Percentiles rank a stretch among this genome's conserved stretches.
These are phyloP conservation scores for Cicer judaicum DNA, from an alignment of 306 rosid species.

Conservation along the genomic window DNA sequence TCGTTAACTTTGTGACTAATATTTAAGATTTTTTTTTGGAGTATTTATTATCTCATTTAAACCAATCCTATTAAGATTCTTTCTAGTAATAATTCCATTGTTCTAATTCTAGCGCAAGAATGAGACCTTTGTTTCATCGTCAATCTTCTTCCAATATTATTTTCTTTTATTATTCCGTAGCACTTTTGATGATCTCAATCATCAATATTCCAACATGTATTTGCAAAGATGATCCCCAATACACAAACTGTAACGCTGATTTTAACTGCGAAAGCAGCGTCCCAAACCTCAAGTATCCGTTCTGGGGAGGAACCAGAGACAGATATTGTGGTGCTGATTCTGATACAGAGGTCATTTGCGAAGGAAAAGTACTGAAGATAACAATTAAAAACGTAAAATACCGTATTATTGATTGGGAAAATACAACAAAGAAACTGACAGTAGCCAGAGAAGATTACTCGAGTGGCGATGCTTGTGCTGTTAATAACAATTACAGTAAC, in stretches of 20 bases:
- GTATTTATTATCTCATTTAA: neutral
- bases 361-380: neutral
- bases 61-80: neutral
- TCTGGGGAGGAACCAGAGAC: conserved; percentile 42
- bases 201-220: conserved; percentile 13
- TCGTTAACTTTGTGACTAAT: no score
- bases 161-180: conserved; percentile 13
- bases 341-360: conserved; percentile 9
- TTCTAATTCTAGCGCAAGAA: neutral
- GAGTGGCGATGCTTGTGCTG: neutral
- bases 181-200: conserved; percentile 37
- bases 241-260: conserved; percentile 4
- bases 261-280: conserved; percentile 22
- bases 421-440: neutral
- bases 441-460: conserved; percentile 13
- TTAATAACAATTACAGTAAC: neutral
- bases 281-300: conserved; percentile 30
- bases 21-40: no score
- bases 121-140: conserved; percentile 13
- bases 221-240: neutral
- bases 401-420: conserved; percentile 32
- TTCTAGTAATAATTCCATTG: neutral
- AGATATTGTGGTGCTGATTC: conserved; percentile 38
- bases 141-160: neutral
- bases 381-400: conserved; percentile 19